Evolutionary conservation across 768 basidiomycete species (phyloP).

Genomic region (Omphalotus guepiniiformis): DNA sequence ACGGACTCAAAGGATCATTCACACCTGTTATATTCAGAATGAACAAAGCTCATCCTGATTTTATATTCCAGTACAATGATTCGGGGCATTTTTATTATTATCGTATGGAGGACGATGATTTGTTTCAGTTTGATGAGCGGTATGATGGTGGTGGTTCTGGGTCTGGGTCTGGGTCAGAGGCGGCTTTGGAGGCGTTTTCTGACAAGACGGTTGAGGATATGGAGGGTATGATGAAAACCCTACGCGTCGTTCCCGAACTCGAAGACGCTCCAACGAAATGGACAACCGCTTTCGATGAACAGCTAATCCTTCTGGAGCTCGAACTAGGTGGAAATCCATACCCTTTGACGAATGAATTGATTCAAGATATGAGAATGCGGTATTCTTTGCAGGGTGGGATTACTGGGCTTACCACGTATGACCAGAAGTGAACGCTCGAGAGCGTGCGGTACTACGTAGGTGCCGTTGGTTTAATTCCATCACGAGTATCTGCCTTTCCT

Average conservation of each 20-base stretch:
- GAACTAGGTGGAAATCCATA: too few species aligned
- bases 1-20: not conserved
- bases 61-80: conserved; percentile 1
- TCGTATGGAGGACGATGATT: conserved; percentile 5
- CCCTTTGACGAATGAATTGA: too few species aligned
- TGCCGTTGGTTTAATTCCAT: too few species aligned
- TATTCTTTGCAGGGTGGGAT: too few species aligned
- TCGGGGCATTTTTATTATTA: conserved; percentile 6
- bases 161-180: not conserved
- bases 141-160: not conserved
- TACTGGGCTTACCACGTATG: too few species aligned
- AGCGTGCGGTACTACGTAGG: too few species aligned
- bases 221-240: not conserved
- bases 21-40: conserved; percentile 5
- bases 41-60: conserved; percentile 2
- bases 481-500: too few species aligned
- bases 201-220: not conserved
- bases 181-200: not conserved
- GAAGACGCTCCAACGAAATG: too few species aligned
- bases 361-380: too few species aligned
- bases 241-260: not conserved
- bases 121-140: not conserved
- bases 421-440: too few species aligned
- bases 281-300: too few species aligned
- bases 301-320: too few species aligned